Conservation (phyloP, 495 filamentous ascomycete genomes). For the Penicillium silybi region DNA sequence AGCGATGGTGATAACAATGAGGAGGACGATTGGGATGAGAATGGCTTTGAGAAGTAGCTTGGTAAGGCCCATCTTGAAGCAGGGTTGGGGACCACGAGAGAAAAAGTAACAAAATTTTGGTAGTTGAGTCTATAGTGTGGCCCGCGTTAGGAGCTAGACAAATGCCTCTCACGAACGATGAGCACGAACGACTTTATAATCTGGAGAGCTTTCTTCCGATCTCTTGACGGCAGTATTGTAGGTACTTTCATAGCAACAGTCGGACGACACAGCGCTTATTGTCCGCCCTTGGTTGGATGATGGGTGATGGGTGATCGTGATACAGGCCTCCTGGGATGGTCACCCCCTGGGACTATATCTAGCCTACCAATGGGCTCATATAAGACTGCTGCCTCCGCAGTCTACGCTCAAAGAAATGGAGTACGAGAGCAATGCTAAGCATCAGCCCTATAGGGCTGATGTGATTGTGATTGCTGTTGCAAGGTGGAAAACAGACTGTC, state of each 20-base stretch:
- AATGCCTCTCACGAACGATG: background rate
- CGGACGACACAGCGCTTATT: background rate
- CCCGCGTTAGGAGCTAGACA: background rate
- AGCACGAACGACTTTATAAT: background rate
- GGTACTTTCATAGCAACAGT: background rate
- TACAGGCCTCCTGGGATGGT: background rate
- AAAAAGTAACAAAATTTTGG: background rate
- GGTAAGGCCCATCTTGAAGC: constrained; percentile 42
- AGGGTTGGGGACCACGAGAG: background rate
- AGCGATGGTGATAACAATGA: constrained; percentile 4
- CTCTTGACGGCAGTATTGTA: background rate
- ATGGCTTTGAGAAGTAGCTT: constrained; percentile 56
- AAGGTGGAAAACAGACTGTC: background rate
- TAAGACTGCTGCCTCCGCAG: background rate
- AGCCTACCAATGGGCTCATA: background rate
- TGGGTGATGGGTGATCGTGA: background rate
- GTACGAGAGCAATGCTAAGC: background rate
- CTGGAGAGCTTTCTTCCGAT: background rate
- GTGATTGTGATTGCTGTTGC: constrained; percentile 1
- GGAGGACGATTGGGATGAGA: constrained; percentile 23
- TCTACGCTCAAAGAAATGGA: background rate
- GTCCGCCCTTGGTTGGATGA: background rate
- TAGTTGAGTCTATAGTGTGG: background rate
- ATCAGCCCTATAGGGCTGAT: constrained; percentile 10
- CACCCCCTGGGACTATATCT: background rate